A percentile compares a stretch with the other conserved stretches of the same genome.
Conservation (phyloP, 805 yeast genomes). For the Millerozyma miso region DNA sequence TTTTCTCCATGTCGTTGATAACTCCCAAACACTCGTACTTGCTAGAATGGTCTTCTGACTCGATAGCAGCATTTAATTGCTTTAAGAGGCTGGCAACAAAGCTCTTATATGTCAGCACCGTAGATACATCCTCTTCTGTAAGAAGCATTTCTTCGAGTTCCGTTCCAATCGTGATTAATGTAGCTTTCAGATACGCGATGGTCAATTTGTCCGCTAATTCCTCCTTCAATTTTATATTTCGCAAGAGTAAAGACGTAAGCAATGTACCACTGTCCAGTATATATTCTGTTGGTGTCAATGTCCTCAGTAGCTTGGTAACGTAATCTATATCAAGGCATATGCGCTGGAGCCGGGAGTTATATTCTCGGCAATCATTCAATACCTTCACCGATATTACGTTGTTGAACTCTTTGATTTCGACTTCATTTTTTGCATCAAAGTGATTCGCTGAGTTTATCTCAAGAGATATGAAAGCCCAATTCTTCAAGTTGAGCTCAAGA, state of each 20-base stretch:
- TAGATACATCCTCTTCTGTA: conserved; percentile 26
- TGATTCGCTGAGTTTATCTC: conserved; percentile 44
- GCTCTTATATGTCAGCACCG: conserved; percentile 45
- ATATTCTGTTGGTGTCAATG: conserved; percentile 41
- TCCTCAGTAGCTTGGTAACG: conserved; percentile 39
- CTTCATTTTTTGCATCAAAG: conserved; percentile 19
- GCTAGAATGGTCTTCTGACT: conserved; percentile 49
- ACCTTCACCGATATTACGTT: conserved; percentile 53
- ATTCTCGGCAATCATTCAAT: conserved; percentile 45
- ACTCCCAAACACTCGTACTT: conserved; percentile 66
- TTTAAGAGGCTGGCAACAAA: conserved; percentile 56
- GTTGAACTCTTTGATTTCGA: conserved; percentile 36
- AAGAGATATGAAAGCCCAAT: conserved; percentile 54
- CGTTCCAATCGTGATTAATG: conserved; percentile 58
- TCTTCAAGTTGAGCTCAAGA: conserved; percentile 41
- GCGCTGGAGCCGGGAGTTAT: conserved; percentile 37
- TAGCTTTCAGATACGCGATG: conserved; percentile 61
- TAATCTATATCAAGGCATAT: conserved; percentile 45
- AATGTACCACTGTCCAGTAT: conserved; percentile 52
- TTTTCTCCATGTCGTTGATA: conserved; percentile 65
- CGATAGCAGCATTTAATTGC: conserved; percentile 55
- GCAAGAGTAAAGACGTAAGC: conserved; percentile 40
- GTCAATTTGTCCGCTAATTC: conserved; percentile 50
- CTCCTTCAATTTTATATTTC: conserved; percentile 48
- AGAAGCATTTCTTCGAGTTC: conserved; percentile 50